A percentile compares a stretch with the other conserved stretches of the same genome.
Conservation (phyloP, 768 basidiomycete species). For the Xerocomellus intermedius region DNA sequence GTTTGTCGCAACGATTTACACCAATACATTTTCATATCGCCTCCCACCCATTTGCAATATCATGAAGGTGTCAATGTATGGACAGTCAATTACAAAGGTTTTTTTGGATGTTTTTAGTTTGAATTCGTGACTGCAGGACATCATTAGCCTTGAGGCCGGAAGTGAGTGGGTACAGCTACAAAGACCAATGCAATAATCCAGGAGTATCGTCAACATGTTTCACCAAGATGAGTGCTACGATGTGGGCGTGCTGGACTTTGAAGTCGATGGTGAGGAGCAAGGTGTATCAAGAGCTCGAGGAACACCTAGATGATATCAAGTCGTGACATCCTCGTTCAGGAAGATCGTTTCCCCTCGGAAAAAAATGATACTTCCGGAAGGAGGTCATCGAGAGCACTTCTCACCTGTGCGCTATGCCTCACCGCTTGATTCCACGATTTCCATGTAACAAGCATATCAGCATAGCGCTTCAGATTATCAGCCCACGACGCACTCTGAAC, state of each 20-base stretch:
- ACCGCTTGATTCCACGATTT: neutral
- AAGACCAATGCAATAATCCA: neutral
- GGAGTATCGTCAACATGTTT: neutral
- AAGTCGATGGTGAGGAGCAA: neutral
- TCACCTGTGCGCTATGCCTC: neutral
- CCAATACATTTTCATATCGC: constrained; percentile 16
- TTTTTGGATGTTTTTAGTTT: neutral
- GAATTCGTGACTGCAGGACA: neutral
- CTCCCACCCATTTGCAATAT: constrained; percentile 9
- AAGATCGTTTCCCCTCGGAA: neutral
- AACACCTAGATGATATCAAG: neutral
- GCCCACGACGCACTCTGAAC: neutral
- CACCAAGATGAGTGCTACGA: neutral
- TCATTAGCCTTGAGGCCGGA: neutral
- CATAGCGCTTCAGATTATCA: neutral
- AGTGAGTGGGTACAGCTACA: neutral
- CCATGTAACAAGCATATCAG: neutral
- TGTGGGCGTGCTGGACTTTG: neutral
- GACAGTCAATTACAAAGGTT: constrained; percentile 14
- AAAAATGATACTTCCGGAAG: neutral
- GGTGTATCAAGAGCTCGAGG: neutral
- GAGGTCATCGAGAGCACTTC: neutral
- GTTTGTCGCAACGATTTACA: constrained; percentile 22
- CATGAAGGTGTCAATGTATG: constrained; percentile 18
- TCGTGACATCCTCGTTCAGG: neutral